A percentile compares a stretch with the other conserved stretches of the same genome.
Conservation (phyloP, 305 asterid species). For the Plantago rigida region DNA sequence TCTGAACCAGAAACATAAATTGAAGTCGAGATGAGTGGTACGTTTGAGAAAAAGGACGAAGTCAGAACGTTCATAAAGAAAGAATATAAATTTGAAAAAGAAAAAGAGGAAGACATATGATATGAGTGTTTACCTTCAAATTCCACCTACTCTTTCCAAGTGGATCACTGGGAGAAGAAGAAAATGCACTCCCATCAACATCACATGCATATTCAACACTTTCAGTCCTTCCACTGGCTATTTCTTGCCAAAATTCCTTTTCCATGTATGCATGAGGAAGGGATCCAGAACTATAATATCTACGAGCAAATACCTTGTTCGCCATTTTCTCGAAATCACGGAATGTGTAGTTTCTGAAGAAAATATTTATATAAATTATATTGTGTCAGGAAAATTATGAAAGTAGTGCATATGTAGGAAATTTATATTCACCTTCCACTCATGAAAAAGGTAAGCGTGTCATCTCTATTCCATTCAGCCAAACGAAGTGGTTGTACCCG, state of each 20-base stretch:
- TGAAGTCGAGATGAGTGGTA: background rate
- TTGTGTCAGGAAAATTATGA: slow-evolving; percentile 20
- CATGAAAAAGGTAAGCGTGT: slow-evolving; percentile 86
- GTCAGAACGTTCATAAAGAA: background rate
- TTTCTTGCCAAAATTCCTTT: slow-evolving; percentile 95
- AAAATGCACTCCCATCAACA: slow-evolving; percentile 98
- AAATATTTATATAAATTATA: slow-evolving; percentile 10
- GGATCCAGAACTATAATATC: slow-evolving; percentile 76
- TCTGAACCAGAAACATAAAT: background rate
- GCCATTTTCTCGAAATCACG: slow-evolving; percentile 98
- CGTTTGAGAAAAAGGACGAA: background rate
- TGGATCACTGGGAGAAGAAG: slow-evolving; percentile 69
- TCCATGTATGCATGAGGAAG: slow-evolving; percentile 78
- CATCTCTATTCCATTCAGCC: slow-evolving; percentile 87
- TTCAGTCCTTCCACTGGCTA: slow-evolving; percentile 86
- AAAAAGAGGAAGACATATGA: slow-evolving; percentile 2
- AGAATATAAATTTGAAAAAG: background rate
- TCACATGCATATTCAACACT: slow-evolving; percentile 99
- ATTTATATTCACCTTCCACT: slow-evolving; percentile 67
- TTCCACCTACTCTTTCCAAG: slow-evolving; percentile 93
- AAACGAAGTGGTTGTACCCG: slow-evolving; percentile 97
- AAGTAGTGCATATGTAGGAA: slow-evolving; percentile 8
- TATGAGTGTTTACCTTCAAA: slow-evolving; percentile 63
- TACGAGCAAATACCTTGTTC: slow-evolving; percentile 79
- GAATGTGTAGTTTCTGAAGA: slow-evolving; percentile 78